These are phyloP conservation scores for Lepidium africanum DNA, from an alignment of 345 rosid genomes.

Conservation along the genomic window DNA sequence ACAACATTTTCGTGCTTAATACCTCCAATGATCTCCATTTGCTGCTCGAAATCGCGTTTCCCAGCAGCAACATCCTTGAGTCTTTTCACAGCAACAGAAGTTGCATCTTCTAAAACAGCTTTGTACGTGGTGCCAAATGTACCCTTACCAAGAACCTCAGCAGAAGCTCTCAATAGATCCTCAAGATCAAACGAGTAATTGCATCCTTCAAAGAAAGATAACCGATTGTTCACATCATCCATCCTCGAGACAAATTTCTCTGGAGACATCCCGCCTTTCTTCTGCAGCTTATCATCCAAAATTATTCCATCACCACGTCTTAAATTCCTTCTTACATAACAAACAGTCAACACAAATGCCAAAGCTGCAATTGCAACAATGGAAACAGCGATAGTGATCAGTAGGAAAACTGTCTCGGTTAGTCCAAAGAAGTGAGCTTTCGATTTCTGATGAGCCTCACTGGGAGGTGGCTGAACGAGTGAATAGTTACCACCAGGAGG, in stretches of 20 bases:
- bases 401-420: conserved; percentile 44
- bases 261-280: conserved; percentile 73
- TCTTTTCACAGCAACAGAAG: conserved; percentile 85
- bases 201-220: conserved; percentile 94
- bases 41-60: conserved; percentile 91
- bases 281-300: conserved; percentile 40
- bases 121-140: conserved; percentile 87
- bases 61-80: conserved; percentile 87
- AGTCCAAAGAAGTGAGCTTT: conserved; percentile 28
- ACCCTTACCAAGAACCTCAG: conserved; percentile 96
- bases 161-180: conserved; percentile 94
- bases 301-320: conserved; percentile 16
- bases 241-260: conserved; percentile 73
- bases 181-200: conserved; percentile 87
- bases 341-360: conserved; percentile 42
- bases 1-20: conserved; percentile 79
- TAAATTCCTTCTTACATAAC: conserved; percentile 43
- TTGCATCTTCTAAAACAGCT: conserved; percentile 42
- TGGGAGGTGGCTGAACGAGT: conserved; percentile 17
- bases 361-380: conserved; percentile 41
- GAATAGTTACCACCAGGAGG: conserved; percentile 24
- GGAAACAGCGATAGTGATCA: conserved; percentile 40
- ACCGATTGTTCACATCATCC: conserved; percentile 68
- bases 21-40: conserved; percentile 81
- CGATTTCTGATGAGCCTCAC: conserved; percentile 12